Evolutionary conservation across 345 rosid genomes (phyloP).

Genomic region (Gynandropsis gynandra): DNA sequence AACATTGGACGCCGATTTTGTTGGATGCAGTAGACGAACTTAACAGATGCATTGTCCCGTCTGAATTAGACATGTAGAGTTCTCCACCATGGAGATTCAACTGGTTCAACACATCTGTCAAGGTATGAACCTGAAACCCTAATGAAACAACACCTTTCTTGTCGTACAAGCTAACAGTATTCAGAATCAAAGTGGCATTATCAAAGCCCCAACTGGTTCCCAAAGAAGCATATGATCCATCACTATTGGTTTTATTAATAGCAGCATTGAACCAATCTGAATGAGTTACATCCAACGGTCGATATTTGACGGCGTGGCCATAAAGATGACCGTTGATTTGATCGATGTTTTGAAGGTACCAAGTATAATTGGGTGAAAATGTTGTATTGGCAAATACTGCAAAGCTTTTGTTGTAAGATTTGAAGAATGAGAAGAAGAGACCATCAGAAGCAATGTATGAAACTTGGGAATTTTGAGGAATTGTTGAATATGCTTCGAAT

Average conservation of each 20-base stretch:
- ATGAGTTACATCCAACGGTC: constrained; percentile 10
- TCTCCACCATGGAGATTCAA: constrained; percentile 17
- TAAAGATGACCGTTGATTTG: constrained; percentile 15
- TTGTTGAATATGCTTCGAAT: constrained; percentile 21
- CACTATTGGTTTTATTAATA: background rate
- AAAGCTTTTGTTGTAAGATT: constrained; percentile 8
- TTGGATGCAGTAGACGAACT: constrained; percentile 13
- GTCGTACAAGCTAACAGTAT: constrained; percentile 11
- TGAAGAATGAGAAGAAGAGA: constrained; percentile 18
- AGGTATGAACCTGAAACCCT: constrained; percentile 19
- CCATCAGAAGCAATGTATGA: constrained; percentile 15
- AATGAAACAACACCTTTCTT: constrained; percentile 24
- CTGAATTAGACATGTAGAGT: constrained; percentile 22
- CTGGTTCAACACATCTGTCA: constrained; percentile 8
- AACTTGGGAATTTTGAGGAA: constrained; percentile 26
- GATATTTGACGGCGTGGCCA: constrained; percentile 6
- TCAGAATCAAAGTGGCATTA: constrained; percentile 14
- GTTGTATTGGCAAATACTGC: constrained; percentile 22
- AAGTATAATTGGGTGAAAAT: constrained; percentile 14
- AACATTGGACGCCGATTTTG: constrained; percentile 8
- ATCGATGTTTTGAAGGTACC: constrained; percentile 28
- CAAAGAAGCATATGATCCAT: constrained; percentile 1
- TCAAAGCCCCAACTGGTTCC: constrained; percentile 12
- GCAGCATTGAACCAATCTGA: constrained; percentile 20
- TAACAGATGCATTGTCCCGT: constrained; percentile 8